Percentiles rank a stretch among this genome's conserved stretches.
These are phyloP conservation scores for Backusella westeae DNA, from an alignment of 192 early-diverging fungal species.

Conservation along the genomic window DNA sequence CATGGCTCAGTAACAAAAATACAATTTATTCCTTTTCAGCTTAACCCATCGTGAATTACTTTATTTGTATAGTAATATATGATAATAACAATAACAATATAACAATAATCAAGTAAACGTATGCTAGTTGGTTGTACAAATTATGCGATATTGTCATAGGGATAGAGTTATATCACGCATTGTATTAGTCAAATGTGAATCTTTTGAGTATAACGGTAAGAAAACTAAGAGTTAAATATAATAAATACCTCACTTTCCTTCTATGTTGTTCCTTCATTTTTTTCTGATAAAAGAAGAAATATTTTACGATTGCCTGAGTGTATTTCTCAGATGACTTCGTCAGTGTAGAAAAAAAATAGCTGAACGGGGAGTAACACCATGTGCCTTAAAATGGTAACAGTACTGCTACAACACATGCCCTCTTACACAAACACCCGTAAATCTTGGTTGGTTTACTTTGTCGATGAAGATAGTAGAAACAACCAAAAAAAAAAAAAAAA, in stretches of 20 bases:
- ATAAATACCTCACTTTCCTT: background rate
- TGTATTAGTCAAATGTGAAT: background rate
- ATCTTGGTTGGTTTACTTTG: background rate
- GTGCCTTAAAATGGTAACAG: slow-evolving; percentile 1
- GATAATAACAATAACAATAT: background rate
- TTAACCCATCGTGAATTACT: background rate
- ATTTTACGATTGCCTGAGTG: background rate
- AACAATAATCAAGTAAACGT: no score
- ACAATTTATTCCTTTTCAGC: background rate
- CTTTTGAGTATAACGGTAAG: background rate
- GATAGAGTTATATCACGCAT: background rate
- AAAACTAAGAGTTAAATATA: background rate
- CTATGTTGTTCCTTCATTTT: background rate
- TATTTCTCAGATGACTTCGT: background rate
- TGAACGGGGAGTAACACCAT: background rate
- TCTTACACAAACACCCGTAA: background rate
- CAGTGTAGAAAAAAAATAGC: background rate
- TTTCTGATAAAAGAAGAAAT: background rate
- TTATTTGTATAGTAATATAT: background rate
- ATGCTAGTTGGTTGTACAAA: background rate
- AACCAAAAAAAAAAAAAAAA: background rate
- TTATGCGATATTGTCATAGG: background rate
- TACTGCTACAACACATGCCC: background rate
- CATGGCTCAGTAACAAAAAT: background rate
- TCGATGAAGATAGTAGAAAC: background rate